Percentiles rank a stretch among this genome's conserved stretches.
phyloP scores from a whole-genome alignment of 768 basidiomycete species.

The Agaricus blazei region DNA sequence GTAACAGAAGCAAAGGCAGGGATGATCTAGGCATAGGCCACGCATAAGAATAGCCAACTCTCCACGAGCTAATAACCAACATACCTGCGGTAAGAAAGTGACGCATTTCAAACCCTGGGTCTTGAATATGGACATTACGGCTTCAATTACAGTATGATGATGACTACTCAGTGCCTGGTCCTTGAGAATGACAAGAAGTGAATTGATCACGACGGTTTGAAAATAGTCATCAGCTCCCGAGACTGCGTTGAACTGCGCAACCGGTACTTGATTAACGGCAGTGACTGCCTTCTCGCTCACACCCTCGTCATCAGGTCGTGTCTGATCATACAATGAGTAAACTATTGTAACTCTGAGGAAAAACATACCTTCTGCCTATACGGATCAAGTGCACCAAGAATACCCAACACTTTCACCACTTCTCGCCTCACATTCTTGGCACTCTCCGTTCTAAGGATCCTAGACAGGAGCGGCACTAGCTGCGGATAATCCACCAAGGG shows the following conservation, averaged over 20 bases:
- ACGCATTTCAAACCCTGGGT: slow-evolving; percentile 97
- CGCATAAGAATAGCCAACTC: neutral
- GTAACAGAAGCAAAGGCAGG: slow-evolving; percentile 92
- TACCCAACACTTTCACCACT: slow-evolving; percentile 91
- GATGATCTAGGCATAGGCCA: slow-evolving; percentile 58
- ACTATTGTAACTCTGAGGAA: neutral
- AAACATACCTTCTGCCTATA: slow-evolving; percentile 80
- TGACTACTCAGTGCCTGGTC: slow-evolving; percentile 83
- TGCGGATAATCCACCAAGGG: slow-evolving; percentile 91
- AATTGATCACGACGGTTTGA: slow-evolving; percentile 90
- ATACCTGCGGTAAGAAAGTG: slow-evolving; percentile 87
- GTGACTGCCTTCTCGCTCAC: slow-evolving; percentile 54
- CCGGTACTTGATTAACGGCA: slow-evolving; percentile 64
- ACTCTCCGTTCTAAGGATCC: slow-evolving; percentile 80
- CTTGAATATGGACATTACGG: slow-evolving; percentile 98
- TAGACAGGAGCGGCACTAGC: slow-evolving; percentile 77
- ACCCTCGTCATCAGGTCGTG: slow-evolving; percentile 53
- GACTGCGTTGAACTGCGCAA: slow-evolving; percentile 53
- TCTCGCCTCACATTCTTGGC: slow-evolving; percentile 72
- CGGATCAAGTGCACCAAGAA: slow-evolving; percentile 93
- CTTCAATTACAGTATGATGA: slow-evolving; percentile 93
- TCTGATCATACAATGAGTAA: slow-evolving; percentile 6
- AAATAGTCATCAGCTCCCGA: slow-evolving; percentile 91
- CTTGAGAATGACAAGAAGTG: slow-evolving; percentile 80
- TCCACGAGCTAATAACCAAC: neutral